These are phyloP conservation scores for Pythium brachiatum DNA, from an alignment of 352 stramenopile species.

Conservation along the genomic window DNA sequence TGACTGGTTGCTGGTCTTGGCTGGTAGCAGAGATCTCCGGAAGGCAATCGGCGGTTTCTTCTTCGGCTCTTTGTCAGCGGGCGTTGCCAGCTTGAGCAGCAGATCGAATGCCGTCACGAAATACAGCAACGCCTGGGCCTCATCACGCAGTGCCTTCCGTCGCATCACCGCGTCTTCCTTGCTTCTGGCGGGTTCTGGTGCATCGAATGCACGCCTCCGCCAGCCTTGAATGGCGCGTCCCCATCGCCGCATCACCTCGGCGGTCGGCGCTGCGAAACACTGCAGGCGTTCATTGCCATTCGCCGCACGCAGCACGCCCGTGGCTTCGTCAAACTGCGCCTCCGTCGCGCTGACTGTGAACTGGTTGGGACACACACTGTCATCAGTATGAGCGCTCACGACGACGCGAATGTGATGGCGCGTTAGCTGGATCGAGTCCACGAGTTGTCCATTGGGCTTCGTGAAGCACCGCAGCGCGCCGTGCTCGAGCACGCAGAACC, in stretches of 20 bases:
- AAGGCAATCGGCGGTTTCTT: neutral
- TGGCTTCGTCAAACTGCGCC: constrained; percentile 52
- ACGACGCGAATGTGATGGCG: constrained; percentile 63
- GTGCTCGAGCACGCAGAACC: constrained; percentile 69
- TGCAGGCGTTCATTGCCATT: constrained; percentile 33
- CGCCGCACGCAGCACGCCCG: constrained; percentile 36
- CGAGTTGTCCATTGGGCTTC: constrained; percentile 31
- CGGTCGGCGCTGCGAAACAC: constrained; percentile 50
- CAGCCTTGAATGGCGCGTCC: constrained; percentile 72
- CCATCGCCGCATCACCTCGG: constrained; percentile 61
- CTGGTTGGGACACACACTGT: constrained; percentile 56
- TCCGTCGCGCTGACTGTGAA: constrained; percentile 53
- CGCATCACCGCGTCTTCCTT: neutral
- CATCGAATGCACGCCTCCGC: constrained; percentile 61
- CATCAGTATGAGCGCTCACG: constrained; percentile 31
- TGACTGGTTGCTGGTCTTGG: neutral
- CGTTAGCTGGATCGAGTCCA: constrained; percentile 54
- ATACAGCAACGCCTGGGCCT: constrained; percentile 17
- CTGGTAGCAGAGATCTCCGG: constrained; percentile 11
- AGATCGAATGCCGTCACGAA: constrained; percentile 28
- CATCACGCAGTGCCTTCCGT: constrained; percentile 10
- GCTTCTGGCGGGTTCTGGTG: neutral
- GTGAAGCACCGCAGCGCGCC: constrained; percentile 57
- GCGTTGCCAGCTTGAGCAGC: constrained; percentile 13
- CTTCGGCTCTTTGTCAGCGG: neutral